These are phyloP conservation scores for Vitis riparia DNA, from an alignment of 164 flowering plant genomes.

Conservation along the genomic window DNA sequence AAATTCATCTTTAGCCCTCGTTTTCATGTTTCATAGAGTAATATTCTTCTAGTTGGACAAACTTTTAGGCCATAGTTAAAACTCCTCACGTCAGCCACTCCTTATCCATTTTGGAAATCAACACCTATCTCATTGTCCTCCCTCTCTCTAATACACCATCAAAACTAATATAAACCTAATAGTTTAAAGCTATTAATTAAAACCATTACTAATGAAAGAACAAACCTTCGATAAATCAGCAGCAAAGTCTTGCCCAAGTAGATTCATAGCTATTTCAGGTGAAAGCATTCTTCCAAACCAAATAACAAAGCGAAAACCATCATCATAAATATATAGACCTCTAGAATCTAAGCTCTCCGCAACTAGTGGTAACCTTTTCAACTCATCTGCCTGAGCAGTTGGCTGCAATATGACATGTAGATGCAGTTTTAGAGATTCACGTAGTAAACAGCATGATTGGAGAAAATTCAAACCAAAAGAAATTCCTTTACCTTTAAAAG, in stretches of 20 bases:
- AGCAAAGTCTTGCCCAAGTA: conserved; percentile 73
- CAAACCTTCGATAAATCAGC: conserved; percentile 74
- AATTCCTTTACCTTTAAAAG: conserved; percentile 56
- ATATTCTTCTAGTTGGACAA: too few relatives aligned
- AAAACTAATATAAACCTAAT: too few relatives aligned
- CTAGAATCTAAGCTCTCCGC: conserved; percentile 76
- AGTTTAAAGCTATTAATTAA: too few relatives aligned
- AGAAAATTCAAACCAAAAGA: neutral
- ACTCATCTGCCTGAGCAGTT: conserved; percentile 41
- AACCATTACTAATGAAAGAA: neutral
- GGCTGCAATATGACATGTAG: conserved; percentile 38
- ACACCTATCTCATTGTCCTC: too few relatives aligned
- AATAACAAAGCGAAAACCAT: conserved; percentile 82
- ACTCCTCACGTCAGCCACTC: too few relatives aligned
- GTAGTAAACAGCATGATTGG: neutral
- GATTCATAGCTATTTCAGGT: conserved; percentile 58
- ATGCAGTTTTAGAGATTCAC: neutral
- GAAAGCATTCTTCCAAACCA: conserved; percentile 94
- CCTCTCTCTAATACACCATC: too few relatives aligned
- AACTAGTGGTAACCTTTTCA: conserved; percentile 57
- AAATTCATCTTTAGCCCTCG: too few relatives aligned
- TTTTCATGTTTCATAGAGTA: too few relatives aligned
- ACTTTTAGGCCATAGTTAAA: too few relatives aligned
- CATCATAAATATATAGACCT: conserved; percentile 86
- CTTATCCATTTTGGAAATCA: too few relatives aligned